Evolutionary conservation across 2,329 filamentous ascomycete genomes (phyloP).

Genomic region (Chaetothyriales sp.): DNA sequence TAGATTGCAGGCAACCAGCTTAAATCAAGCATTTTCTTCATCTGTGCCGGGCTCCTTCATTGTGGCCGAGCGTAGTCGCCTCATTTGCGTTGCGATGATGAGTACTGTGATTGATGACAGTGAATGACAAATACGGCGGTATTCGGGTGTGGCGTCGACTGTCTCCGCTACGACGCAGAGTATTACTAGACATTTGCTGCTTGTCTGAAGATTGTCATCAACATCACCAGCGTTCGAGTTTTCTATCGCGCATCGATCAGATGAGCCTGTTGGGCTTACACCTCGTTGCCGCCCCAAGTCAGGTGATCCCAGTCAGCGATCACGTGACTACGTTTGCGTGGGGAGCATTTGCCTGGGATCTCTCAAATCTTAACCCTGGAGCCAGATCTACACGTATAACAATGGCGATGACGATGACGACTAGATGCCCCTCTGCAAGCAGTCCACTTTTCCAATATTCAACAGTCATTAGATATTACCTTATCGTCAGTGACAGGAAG

Average conservation of each 20-base stretch:
- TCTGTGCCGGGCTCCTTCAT: not conserved
- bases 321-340: not conserved
- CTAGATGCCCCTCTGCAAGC: no score
- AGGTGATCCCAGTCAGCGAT: not conserved
- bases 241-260: no score
- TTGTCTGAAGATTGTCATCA: no score
- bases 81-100: not conserved
- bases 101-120: not conserved
- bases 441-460: not conserved
- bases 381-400: no score
- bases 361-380: not conserved
- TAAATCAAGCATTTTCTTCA: constrained; percentile 4
- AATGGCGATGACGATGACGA: no score
- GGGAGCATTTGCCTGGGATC: not conserved
- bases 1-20: constrained; percentile 47
- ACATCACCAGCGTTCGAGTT: no score
- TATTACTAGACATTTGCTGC: no score
- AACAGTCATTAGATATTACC: no score
- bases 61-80: not conserved
- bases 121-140: not conserved
- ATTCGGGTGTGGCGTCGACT: not conserved
- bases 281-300: no score
- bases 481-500: not conserved
- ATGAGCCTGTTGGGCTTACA: no score
- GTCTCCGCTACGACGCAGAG: not conserved